These are phyloP conservation scores for Shiraia sp. DNA, from an alignment of 2,329 filamentous ascomycete species.

Conservation along the genomic window DNA sequence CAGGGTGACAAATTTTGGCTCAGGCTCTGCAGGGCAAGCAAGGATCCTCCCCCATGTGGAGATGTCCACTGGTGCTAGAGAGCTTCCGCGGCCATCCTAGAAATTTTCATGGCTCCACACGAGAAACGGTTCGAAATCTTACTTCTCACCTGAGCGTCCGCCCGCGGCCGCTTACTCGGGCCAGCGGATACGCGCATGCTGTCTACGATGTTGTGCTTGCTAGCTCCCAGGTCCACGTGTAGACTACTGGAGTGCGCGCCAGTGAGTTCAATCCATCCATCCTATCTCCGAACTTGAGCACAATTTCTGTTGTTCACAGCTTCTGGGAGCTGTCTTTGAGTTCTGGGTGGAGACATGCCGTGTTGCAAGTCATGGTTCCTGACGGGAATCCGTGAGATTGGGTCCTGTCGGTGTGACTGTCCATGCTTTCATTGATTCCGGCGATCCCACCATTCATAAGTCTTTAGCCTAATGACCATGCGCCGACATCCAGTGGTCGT, in stretches of 20 bases:
- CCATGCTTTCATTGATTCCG: constrained; percentile 1
- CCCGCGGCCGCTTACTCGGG: constrained; percentile 22
- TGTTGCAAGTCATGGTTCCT: neutral
- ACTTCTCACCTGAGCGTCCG: constrained; percentile 11
- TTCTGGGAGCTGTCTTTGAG: too few species aligned
- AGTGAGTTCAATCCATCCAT: too few species aligned
- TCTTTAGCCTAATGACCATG: constrained; percentile 10
- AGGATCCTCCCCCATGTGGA: too few species aligned
- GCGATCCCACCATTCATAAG: constrained; percentile 1
- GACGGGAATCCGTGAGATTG: neutral
- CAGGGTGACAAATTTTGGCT: constrained; percentile 1
- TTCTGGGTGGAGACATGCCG: too few species aligned
- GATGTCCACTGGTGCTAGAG: neutral
- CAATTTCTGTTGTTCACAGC: too few species aligned
- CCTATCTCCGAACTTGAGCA: too few species aligned
- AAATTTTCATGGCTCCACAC: constrained; percentile 11
- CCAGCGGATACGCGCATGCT: constrained; percentile 24
- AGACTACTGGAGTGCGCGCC: neutral
- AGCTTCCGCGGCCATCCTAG: constrained; percentile 13
- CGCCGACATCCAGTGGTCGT: constrained; percentile 2
- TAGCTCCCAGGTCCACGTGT: constrained; percentile 7
- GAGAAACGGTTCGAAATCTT: constrained; percentile 14
- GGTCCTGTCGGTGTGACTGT: too few species aligned
- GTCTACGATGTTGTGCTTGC: constrained; percentile 4
- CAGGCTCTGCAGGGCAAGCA: neutral